Conservation (phyloP, 169 alveolate genomes). For the Cryptosporidium parvum region DNA sequence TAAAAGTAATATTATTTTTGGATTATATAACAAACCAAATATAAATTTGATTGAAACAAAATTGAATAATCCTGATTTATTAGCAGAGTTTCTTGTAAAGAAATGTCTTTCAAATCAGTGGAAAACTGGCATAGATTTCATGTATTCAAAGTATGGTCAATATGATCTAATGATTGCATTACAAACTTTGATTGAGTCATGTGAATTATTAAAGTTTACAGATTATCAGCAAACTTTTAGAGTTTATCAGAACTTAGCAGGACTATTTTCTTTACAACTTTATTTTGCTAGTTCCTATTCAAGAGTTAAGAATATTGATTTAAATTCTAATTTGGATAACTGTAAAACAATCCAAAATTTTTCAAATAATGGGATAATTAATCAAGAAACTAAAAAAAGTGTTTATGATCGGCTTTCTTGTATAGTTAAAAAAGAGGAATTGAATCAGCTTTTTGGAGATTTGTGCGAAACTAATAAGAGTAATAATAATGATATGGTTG, state of each 20-base stretch:
- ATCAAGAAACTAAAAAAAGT: neutral
- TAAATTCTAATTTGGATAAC: neutral
- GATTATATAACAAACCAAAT: neutral
- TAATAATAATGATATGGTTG: neutral
- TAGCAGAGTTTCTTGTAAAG: constrained; percentile 46
- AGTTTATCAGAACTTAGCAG: constrained; percentile 43
- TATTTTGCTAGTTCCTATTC: constrained; percentile 13
- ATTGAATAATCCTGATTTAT: constrained; percentile 9
- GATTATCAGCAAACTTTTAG: constrained; percentile 18
- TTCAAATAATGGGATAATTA: neutral
- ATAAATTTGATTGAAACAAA: neutral
- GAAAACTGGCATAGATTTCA: constrained; percentile 21
- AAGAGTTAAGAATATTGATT: neutral
- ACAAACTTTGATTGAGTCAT: constrained; percentile 23
- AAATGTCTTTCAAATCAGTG: constrained; percentile 51
- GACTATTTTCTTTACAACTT: constrained; percentile 44
- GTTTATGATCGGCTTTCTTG: constrained; percentile 14
- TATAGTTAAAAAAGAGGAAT: constrained; percentile 8
- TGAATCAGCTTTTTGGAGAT: constrained; percentile 12
- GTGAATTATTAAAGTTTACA: constrained; percentile 35
- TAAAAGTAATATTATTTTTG: neutral
- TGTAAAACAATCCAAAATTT: neutral
- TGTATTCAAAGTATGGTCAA: constrained; percentile 51
- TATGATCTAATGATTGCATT: constrained; percentile 40
- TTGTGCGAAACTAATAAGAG: neutral